Base-by-base conservation (phyloP, 805 yeast genomes). In the Candida incommunis region DNA sequence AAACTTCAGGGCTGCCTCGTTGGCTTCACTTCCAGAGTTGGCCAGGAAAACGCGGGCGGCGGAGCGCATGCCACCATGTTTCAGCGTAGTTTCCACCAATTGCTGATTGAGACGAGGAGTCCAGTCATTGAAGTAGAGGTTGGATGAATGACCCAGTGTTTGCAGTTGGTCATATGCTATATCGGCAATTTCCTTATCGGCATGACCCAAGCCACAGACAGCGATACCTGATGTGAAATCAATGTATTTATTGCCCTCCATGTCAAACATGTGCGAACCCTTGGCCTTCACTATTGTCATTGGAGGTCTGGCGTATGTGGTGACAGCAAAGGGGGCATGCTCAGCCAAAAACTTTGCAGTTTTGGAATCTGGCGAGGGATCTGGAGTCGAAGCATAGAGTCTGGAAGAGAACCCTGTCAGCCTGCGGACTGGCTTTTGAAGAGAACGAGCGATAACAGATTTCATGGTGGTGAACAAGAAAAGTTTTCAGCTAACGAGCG, bases 171-270 rank as follows among this genome's bases (percentile, higher is more conserved):
- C 81, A 46, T 65, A 62, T 49, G 87, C 60, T 48, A 92, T 75
- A 45, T 80, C 67, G 4, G 94, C 74, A 29, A 92, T 72, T 50
- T 78, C 80, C 3, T 78, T 76, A 54, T 92, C 74, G 22, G 87
- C 69, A 59, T 92, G 97, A 2, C 98, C 98, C 50, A 92, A 68
- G 1, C 84, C 80, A n/a, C 95, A 90, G 15, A 92, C 98, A 1
- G 98, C 97, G 53, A 92, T 90, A 44, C 98, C 98, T 1, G 96
- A 87, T 1, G 90, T 80, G 64, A 92, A 90, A 60, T 92, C 98
- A 43, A 92, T 71, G 57, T 80, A 92, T 59, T 80, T 72, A 42
- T 62, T 61, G 48, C 82, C 81, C 54, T 84, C 86, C 42, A 81
- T 63, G 61, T 92, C 98, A 69, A 79, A 87, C 45, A 92, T 60